Percentiles rank a stretch among this genome's conserved stretches.
Evolutionary conservation across 805 yeast species (phyloP).

Genomic region (Kuraishia cidri): DNA sequence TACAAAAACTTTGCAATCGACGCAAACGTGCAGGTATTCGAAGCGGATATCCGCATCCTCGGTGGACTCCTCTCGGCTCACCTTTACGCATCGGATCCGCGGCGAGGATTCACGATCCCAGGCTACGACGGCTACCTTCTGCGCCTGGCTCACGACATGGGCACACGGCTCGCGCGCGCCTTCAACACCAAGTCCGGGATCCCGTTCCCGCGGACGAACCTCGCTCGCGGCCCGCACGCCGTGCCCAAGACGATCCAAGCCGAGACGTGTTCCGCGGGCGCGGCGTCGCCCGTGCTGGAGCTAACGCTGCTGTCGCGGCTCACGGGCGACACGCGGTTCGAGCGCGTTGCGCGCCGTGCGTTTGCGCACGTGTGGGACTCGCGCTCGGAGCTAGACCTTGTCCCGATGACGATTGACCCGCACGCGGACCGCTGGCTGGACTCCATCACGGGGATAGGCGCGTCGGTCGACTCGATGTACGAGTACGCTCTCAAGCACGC

Average conservation of each 20-base stretch:
- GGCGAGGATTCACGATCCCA: constrained; percentile 28
- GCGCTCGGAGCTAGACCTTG: constrained; percentile 48
- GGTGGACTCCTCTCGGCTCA: constrained; percentile 83
- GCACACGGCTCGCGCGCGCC: constrained; percentile 60
- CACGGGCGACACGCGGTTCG: constrained; percentile 69
- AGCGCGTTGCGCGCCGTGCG: constrained; percentile 48
- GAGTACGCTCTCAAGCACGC: constrained; percentile 80
- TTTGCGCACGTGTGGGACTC: constrained; percentile 65
- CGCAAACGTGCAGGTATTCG: constrained; percentile 81
- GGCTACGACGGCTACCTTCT: constrained; percentile 69
- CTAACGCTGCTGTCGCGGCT: constrained; percentile 66
- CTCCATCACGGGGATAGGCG: constrained; percentile 73
- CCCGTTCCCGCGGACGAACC: constrained; percentile 76
- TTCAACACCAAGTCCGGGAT: constrained; percentile 55
- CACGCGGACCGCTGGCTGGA: constrained; percentile 36
- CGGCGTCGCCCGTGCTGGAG: constrained; percentile 76
- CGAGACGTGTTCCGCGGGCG: constrained; percentile 86
- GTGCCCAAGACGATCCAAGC: constrained; percentile 33
- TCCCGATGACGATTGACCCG: constrained; percentile 68
- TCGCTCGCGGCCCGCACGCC: constrained; percentile 38
- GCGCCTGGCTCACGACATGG: constrained; percentile 65
- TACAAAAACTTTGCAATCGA: constrained; percentile 47
- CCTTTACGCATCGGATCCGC: constrained; percentile 48
- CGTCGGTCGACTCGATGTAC: constrained; percentile 84
- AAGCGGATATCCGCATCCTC: constrained; percentile 69